Evolutionary conservation across 139 green algal species (phyloP).

Genomic region (Edaphochlamys debaryana): DNA sequence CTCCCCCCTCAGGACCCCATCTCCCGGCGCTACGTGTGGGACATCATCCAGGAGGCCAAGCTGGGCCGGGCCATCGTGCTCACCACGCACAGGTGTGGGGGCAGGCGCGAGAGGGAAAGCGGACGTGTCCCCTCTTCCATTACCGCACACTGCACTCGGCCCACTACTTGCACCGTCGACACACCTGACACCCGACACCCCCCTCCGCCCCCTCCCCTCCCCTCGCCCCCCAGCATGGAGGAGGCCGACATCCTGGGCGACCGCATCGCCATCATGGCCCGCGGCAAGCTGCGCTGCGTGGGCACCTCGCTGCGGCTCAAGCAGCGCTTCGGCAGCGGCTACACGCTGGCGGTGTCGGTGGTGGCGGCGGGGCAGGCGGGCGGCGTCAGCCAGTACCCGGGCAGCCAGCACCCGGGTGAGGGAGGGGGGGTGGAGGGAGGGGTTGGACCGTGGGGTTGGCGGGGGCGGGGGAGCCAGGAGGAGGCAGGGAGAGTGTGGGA

Average conservation of each 20-base stretch:
- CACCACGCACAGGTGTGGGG: constrained; percentile 83
- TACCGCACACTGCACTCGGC: too few relatives aligned
- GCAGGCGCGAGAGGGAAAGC: too few relatives aligned
- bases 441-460: too few relatives aligned
- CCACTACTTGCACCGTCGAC: too few relatives aligned
- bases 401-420: too few relatives aligned
- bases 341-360: constrained; percentile 63
- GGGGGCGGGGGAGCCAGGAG: too few relatives aligned
- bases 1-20: constrained; percentile 75
- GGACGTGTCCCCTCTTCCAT: too few relatives aligned
- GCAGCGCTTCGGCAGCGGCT: constrained; percentile 88
- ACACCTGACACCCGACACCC: too few relatives aligned
- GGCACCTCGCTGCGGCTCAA: constrained; percentile 91
- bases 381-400: neutral
- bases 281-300: constrained; percentile 83
- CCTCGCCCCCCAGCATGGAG: constrained; percentile 84
- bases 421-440: too few relatives aligned
- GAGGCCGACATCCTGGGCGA: constrained; percentile 96
- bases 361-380: neutral
- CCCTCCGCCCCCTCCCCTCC: too few relatives aligned
- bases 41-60: constrained; percentile 81
- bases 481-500: too few relatives aligned
- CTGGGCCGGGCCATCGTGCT: constrained; percentile 84
- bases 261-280: constrained; percentile 92
- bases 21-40: constrained; percentile 91